phyloP scores from a whole-genome alignment of 164 flowering plant genomes.

The grape (Vitis vinifera) region DNA sequence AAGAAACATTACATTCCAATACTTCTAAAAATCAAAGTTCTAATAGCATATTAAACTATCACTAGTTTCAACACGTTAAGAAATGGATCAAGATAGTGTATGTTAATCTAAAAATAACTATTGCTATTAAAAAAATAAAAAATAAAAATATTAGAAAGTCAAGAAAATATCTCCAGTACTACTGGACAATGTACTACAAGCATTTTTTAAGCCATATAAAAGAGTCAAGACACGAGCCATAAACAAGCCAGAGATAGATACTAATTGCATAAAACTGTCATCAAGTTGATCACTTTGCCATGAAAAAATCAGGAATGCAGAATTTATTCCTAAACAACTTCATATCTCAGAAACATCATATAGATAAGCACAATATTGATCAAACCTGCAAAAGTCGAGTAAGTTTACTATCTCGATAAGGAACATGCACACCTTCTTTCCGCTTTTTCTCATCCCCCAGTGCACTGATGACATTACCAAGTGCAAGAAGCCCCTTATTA shows the following conservation, averaged over 20 bases:
- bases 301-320: not conserved
- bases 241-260: not conserved
- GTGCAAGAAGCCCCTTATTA: slow-evolving; percentile 82
- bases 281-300: not conserved
- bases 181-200: not conserved
- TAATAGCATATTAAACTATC: too few relatives aligned
- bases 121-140: too few relatives aligned
- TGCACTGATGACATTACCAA: slow-evolving; percentile 86
- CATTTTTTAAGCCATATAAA: not conserved
- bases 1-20: too few relatives aligned
- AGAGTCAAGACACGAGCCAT: not conserved
- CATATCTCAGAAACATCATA: not conserved
- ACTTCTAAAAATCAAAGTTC: too few relatives aligned
- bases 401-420: slow-evolving; percentile 81
- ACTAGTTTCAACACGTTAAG: too few relatives aligned
- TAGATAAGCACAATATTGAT: slow-evolving; percentile 1
- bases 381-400: slow-evolving; percentile 81
- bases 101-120: too few relatives aligned
- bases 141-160: too few relatives aligned
- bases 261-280: not conserved
- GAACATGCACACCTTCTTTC: slow-evolving; percentile 80
- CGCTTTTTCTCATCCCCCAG: slow-evolving; percentile 86
- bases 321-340: not conserved
- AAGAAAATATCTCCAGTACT: not conserved
- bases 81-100: too few relatives aligned